Percentiles rank a stretch among this genome's conserved stretches.
Evolutionary conservation across 2,329 filamentous ascomycete genomes (phyloP).

Genomic region (Pseudohalonectria lignicola): DNA sequence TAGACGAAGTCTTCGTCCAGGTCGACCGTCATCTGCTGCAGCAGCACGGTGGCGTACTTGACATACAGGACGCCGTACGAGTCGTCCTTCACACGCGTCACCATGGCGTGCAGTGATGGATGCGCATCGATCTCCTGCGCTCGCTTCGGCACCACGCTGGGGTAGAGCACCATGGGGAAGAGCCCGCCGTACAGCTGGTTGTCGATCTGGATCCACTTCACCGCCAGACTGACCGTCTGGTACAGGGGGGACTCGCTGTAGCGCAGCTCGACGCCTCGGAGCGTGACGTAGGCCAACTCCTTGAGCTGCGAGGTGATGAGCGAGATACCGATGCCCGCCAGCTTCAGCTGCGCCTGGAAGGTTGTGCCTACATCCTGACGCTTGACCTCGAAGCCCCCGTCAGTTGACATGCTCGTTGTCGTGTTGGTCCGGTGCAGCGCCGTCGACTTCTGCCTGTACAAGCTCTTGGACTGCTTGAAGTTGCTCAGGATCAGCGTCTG

Average conservation of each 20-base stretch:
- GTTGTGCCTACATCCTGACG: slow-evolving; percentile 78
- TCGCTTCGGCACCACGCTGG: slow-evolving; percentile 94
- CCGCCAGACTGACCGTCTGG: slow-evolving; percentile 78
- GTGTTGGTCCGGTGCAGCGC: slow-evolving; percentile 22
- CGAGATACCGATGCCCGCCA: slow-evolving; percentile 87
- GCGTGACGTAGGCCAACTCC: slow-evolving; percentile 87
- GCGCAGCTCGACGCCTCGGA: slow-evolving; percentile 81
- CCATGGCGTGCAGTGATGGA: slow-evolving; percentile 83
- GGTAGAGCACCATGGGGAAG: slow-evolving; percentile 94
- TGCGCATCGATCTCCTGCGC: slow-evolving; percentile 94
- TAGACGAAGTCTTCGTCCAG: slow-evolving; percentile 98
- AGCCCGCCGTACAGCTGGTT: slow-evolving; percentile 98
- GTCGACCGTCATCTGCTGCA: slow-evolving; percentile 97
- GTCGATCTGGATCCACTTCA: slow-evolving; percentile 99
- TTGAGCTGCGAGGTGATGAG: slow-evolving; percentile 86
- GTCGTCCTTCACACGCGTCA: slow-evolving; percentile 94
- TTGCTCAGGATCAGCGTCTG: slow-evolving; percentile 92
- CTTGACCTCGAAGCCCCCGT: slow-evolving; percentile 77
- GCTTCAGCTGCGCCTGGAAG: slow-evolving; percentile 77
- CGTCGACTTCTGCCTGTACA: slow-evolving; percentile 60
- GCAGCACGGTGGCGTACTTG: slow-evolving; percentile 87
- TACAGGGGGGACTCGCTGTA: slow-evolving; percentile 90
- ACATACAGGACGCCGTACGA: slow-evolving; percentile 97
- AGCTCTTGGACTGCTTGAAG: slow-evolving; percentile 83
- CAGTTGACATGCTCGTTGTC: slow-evolving; percentile 36